phyloP scores from a whole-genome alignment of 352 stramenopile genomes.

The Blastocystis hominis region DNA sequence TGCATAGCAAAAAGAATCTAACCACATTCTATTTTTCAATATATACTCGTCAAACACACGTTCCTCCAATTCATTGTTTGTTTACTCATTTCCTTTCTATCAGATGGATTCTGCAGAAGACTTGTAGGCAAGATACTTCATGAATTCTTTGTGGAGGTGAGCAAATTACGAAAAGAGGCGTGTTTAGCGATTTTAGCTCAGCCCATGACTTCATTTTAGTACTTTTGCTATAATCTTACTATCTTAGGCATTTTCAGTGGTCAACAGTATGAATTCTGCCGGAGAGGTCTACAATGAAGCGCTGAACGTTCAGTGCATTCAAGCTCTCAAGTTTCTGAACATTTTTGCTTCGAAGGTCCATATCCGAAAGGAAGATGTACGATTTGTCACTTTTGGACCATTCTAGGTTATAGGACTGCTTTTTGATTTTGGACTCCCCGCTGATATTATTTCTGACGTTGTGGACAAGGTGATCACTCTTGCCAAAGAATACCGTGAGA shows the following conservation, averaged over 20 bases:
- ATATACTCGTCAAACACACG: no score
- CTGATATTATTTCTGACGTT: not conserved
- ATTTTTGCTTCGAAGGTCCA: constrained; percentile 16
- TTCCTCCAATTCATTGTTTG: not conserved
- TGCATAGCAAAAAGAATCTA: no score
- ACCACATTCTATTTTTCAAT: no score
- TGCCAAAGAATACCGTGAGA: not conserved
- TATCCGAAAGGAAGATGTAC: not conserved
- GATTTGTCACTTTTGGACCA: not conserved
- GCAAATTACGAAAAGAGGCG: not conserved
- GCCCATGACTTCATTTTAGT: constrained; percentile 35
- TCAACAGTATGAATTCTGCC: not conserved
- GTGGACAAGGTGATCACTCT: not conserved
- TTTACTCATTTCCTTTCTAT: not conserved
- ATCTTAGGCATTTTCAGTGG: constrained; percentile 3
- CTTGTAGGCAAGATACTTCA: not conserved
- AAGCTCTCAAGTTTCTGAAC: constrained; percentile 5
- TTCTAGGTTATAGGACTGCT: not conserved
- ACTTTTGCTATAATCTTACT: not conserved
- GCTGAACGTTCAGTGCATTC: not conserved
- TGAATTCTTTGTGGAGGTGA: not conserved
- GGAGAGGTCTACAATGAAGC: not conserved
- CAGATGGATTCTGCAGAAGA: not conserved
- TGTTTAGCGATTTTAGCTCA: not conserved
- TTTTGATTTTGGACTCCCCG: not conserved